Evolutionary conservation across 2,329 filamentous ascomycete genomes (phyloP), one percentile per base, ranked within the genome.

Genomic region (Phialophora expanda): DNA sequence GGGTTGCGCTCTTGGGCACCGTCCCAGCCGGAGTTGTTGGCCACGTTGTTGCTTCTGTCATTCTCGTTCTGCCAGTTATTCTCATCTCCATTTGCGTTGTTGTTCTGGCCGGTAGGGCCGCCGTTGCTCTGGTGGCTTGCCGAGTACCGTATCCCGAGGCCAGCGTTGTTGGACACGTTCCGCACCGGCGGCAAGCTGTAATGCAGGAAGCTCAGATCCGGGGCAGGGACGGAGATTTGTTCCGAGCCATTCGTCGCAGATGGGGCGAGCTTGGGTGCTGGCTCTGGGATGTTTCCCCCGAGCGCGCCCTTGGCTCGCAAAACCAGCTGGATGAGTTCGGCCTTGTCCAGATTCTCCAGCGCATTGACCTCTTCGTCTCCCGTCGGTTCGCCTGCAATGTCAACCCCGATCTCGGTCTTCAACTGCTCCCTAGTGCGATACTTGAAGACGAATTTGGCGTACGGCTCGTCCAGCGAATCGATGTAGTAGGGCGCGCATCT

Each of bases 381-480:
- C 3, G 65, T 71, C 7, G 70, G 71, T 51, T 73, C 71, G 11
- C 44, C 55, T 11, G 50, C 56, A 41, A 70, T 48, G 11, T 71
- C 65, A 24, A 72, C 62, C 5, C 69, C 67, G 32, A 70, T 58
- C 30, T 70, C 71, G 6, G 66, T 61, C 63, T 61, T 66, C 32
- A 73, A 26, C 41, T 71, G 66, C 30, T 73, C 71, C 51, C 66
- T 69, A 4, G 69, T 72, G 7, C 75, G 72, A 67, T 76, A 76
- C 48, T 74, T 75, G 69, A 76, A 76, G 34, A 75, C 66, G 64
- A 76, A 76, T 61, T 72, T 70, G 14, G 75, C 75, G 62, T 75
- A 76, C 7, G 75, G 75, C 38, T 75, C 69, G 20, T 75, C 70
- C 55, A 75, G 65, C 11, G 44, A 70, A 68, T 76, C 75, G 32